These are phyloP conservation scores for Westerdykella aurantiaca DNA, from an alignment of 2,329 filamentous ascomycete species.

Conservation along the genomic window DNA sequence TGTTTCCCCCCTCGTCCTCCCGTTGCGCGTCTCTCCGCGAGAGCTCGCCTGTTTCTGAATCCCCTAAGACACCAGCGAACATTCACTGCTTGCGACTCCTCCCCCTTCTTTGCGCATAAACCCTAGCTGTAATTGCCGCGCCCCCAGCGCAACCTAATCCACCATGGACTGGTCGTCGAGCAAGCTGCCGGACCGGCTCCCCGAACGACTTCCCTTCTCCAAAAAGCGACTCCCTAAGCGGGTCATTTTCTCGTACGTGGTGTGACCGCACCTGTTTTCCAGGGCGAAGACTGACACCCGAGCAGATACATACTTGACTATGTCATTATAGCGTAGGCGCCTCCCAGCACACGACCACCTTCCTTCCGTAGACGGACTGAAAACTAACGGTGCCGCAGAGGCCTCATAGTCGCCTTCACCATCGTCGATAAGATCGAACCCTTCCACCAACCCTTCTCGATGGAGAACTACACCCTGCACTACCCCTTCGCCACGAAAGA, in stretches of 20 bases:
- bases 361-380: conserved; percentile 17
- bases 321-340: conserved; percentile 50
- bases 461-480: conserved; percentile 52
- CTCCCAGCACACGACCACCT: conserved; percentile 31
- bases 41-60: conserved; percentile 23
- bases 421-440: conserved; percentile 51
- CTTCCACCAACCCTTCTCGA: conserved; percentile 54
- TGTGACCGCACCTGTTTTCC: background rate
- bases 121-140: background rate
- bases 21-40: conserved; percentile 22
- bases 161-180: conserved; percentile 34
- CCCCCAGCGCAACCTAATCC: conserved; percentile 3
- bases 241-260: conserved; percentile 49
- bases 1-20: conserved; percentile 8
- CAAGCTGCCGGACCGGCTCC: conserved; percentile 21
- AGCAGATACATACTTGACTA: conserved; percentile 54
- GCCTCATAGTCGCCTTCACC: conserved; percentile 48
- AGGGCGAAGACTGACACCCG: conserved; percentile 14
- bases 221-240: conserved; percentile 48
- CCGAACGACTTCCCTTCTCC: conserved; percentile 49
- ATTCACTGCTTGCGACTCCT: conserved; percentile 7
- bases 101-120: conserved; percentile 8
- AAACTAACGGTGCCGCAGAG: conserved; percentile 30
- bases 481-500: conserved; percentile 54
- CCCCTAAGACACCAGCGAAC: conserved; percentile 10